Evolutionary conservation across 2,329 filamentous ascomycete species (phyloP), one percentile per base, ranked within the genome.

Genomic region (Leptosphaerulina australis): DNA sequence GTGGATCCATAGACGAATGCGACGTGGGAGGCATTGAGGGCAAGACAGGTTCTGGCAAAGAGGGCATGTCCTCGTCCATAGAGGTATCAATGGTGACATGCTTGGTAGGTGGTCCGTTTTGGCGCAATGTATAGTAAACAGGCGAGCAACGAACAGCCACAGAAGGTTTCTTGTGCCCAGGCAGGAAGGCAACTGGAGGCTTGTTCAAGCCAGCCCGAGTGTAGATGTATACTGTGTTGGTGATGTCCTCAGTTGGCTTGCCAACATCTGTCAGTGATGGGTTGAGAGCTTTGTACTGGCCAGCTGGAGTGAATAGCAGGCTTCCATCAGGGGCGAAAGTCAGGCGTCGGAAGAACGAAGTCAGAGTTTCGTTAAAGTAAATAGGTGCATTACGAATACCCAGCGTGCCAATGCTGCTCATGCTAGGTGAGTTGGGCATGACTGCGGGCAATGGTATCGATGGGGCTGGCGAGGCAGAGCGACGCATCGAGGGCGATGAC

Each of bases 151-250:
- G 90, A 52, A 99, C 90, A 1, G 92, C 94, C 9, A 99, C 90
- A 0, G 94, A 97, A 0, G 94, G 94, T 73, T 99, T 99, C 79
- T 97, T 99, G 74, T 97, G 93, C 1, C 94, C 94, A 0, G 94
- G 94, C 5, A 99, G 81, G 74, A 97, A 94, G 5, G 93, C 91
- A 49, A 97, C 88, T 2, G 94, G 94, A 1, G 94, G 91, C 71
- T 95, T 97, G 76, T 97, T 97, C 67, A 99, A 91, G 18, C 94
- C 94, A 22, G 92, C 94, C 63, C 94, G 83, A 0, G 93, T 97
- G 73, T 99, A 99, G 44, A 99, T 94, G 74, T 99, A 99, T 17
- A 99, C 95, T 0, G 94, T 99, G 69, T 99, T 99, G 63, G 89
- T 91, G 41, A 97, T 83, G 60, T 99, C 93, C 62, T 94, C 93